These are phyloP conservation scores for Penicillium hesseltinei DNA, from an alignment of 2,329 filamentous ascomycete genomes.

Conservation along the genomic window DNA sequence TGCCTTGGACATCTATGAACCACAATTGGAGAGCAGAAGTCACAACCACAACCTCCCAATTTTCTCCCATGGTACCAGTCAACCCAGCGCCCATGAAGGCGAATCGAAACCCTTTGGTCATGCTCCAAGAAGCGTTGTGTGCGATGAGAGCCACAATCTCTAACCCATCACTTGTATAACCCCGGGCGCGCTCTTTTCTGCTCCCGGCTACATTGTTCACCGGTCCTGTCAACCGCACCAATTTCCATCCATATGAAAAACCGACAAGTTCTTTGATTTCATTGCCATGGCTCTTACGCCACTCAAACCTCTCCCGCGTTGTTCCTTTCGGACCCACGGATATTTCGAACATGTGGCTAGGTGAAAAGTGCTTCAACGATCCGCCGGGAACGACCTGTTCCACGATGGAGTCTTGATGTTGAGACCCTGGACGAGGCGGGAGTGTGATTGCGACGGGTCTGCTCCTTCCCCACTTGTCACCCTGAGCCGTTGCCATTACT, in stretches of 20 bases:
- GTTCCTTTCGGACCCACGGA: neutral
- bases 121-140: conserved; percentile 15
- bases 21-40: conserved; percentile 13
- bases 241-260: conserved; percentile 10
- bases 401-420: neutral
- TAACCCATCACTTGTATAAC: conserved; percentile 12
- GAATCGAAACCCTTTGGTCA: conserved; percentile 13
- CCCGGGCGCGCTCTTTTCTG: conserved; percentile 7
- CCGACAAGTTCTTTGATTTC: conserved; percentile 16
- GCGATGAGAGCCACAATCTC: conserved; percentile 16
- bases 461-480: conserved; percentile 13
- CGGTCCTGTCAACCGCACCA: conserved; percentile 9
- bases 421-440: neutral
- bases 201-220: neutral
- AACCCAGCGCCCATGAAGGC: conserved; percentile 9
- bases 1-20: conserved; percentile 4
- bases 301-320: conserved; percentile 7
- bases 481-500: conserved; percentile 6
- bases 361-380: neutral
- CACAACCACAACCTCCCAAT: conserved; percentile 13
- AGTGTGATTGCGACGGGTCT: conserved; percentile 7
- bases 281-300: conserved; percentile 12
- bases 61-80: conserved; percentile 8
- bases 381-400: neutral
- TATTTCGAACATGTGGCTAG: conserved; percentile 4